These are phyloP conservation scores for Theileria parva DNA, from an alignment of 169 alveolate genomes.

Conservation along the genomic window DNA sequence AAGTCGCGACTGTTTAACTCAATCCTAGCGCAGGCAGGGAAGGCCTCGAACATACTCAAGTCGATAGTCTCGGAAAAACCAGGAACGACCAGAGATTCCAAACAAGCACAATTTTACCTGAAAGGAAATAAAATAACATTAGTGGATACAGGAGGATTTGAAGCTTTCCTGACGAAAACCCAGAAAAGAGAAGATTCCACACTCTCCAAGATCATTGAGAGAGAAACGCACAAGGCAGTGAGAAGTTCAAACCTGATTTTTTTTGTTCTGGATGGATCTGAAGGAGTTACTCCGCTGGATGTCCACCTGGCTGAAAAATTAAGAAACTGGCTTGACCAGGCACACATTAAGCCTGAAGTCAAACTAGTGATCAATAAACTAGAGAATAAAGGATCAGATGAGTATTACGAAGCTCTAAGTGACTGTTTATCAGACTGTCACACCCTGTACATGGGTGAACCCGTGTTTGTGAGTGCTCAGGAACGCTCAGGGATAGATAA, in stretches of 20 bases:
- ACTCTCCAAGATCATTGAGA: constrained; percentile 27
- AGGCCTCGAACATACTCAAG: constrained; percentile 28
- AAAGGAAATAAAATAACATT: constrained; percentile 69
- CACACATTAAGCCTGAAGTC: constrained; percentile 18
- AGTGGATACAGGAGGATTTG: constrained; percentile 78
- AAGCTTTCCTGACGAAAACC: constrained; percentile 9
- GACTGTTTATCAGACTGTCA: constrained; percentile 57
- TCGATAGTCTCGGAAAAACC: constrained; percentile 58
- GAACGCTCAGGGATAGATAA: constrained; percentile 23
- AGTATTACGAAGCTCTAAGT: constrained; percentile 54
- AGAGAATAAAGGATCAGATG: constrained; percentile 50
- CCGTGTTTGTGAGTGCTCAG: constrained; percentile 54
- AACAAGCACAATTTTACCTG: constrained; percentile 69
- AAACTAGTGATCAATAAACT: constrained; percentile 54
- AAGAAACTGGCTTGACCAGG: constrained; percentile 30
- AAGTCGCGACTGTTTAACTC: constrained; percentile 77
- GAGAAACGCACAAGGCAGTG: constrained; percentile 62
- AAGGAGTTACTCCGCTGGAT: constrained; percentile 77
- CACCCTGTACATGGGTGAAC: constrained; percentile 62
- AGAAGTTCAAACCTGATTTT: constrained; percentile 68
- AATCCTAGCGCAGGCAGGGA: constrained; percentile 48
- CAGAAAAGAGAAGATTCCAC: constrained; percentile 16
- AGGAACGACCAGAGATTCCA: constrained; percentile 67
- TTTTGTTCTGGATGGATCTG: constrained; percentile 74
- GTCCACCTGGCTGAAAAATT: constrained; percentile 61